Percentiles rank a stretch among this genome's conserved stretches.
Conservation (phyloP, 495 filamentous ascomycete species). For the Daldinia concentrica region DNA sequence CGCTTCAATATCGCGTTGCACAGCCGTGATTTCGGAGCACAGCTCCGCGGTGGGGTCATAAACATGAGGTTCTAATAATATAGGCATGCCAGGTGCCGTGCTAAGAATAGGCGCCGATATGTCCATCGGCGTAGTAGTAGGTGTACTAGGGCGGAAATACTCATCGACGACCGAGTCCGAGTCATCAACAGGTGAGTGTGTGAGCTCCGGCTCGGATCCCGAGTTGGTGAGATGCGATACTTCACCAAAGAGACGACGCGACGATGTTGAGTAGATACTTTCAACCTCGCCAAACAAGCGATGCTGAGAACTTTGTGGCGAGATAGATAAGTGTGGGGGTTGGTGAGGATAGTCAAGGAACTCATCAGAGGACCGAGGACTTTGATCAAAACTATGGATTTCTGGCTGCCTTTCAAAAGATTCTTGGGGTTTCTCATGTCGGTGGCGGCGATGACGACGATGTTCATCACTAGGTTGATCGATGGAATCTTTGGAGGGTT, state of each 20-base stretch:
- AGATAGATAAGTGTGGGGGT: conserved; percentile 36
- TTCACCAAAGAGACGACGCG: conserved; percentile 46
- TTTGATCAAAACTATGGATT: conserved; percentile 5
- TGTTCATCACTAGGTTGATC: conserved; percentile 44
- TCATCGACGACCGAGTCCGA: conserved; percentile 53
- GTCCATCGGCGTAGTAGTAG: conserved; percentile 39
- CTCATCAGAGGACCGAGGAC: conserved; percentile 36
- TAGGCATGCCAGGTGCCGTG: conserved; percentile 52
- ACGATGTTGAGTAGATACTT: conserved; percentile 39
- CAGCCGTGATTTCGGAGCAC: conserved; percentile 53
- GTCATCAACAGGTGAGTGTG: conserved; percentile 50
- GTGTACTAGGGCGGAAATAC: conserved; percentile 50
- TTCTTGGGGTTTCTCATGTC: conserved; percentile 38
- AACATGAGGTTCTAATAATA: conserved; percentile 55
- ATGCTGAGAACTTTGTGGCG: conserved; percentile 29
- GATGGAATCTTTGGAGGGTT: conserved; percentile 47
- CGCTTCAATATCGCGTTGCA: conserved; percentile 55
- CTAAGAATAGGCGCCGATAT: conserved; percentile 62
- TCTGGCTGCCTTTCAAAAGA: conserved; percentile 25
- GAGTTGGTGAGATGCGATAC: conserved; percentile 34
- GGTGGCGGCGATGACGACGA: conserved; percentile 38
- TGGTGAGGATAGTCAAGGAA: conserved; percentile 25
- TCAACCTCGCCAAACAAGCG: conserved; percentile 44
- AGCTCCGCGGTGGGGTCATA: conserved; percentile 56
- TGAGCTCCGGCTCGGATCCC: conserved; percentile 44